phyloP scores from a whole-genome alignment of 192 early-diverging fungal genomes.

The Lobosporangium transversale region DNA sequence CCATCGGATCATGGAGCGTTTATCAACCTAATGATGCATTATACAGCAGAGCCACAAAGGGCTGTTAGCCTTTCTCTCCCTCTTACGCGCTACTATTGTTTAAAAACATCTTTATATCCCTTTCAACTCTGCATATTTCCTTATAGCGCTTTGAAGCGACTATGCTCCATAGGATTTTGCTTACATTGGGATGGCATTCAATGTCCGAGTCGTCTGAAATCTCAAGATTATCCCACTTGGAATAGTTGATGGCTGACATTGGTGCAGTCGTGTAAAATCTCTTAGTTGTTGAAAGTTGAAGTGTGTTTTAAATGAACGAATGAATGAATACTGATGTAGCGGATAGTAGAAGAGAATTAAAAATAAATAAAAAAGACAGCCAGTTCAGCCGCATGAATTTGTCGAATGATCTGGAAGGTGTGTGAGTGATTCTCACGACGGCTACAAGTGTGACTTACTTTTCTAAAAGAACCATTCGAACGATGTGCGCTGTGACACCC shows the following conservation, averaged over 20 bases:
- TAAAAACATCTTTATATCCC: too few species aligned
- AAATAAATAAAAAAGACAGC: not conserved
- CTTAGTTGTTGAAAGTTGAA: not conserved
- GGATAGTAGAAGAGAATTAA: too few species aligned
- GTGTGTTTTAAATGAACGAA: not conserved
- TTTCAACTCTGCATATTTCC: too few species aligned
- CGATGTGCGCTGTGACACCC: too few species aligned
- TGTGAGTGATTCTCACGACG: too few species aligned
- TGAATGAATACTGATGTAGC: too few species aligned
- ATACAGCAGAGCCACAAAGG: not conserved
- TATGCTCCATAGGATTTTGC: too few species aligned
- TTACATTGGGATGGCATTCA: constrained; percentile 93
- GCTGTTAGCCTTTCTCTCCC: not conserved
- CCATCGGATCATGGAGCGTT: constrained; percentile 89
- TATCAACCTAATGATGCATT: constrained; percentile 64
- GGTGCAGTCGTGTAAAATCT: too few species aligned
- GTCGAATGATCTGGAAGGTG: not conserved
- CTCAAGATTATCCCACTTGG: constrained; percentile 97
- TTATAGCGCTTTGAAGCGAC: too few species aligned
- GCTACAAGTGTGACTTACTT: too few species aligned
- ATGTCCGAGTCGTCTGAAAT: constrained; percentile 97
- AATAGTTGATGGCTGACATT: constrained; percentile 79
- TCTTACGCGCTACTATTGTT: too few species aligned
- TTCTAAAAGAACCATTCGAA: too few species aligned
- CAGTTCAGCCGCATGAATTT: not conserved